Evolutionary conservation across 345 rosid genomes (phyloP), one percentile per base, ranked within the genome.

Genomic region (Boechera retrofracta): DNA sequence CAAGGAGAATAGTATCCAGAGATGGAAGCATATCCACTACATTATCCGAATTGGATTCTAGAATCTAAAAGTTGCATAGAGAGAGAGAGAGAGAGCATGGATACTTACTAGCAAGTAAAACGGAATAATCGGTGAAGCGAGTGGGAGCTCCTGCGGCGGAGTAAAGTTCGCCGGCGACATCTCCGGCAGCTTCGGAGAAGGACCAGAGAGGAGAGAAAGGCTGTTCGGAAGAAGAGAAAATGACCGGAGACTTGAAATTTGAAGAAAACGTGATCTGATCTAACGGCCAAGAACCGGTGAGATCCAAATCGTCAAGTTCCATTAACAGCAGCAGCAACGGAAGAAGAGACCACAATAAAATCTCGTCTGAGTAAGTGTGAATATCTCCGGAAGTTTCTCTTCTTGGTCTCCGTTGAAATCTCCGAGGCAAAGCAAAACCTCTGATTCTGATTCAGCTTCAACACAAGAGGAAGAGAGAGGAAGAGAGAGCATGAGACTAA

Each of bases 151-250:
- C 76, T 3, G 73, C 61, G 57, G 79, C 53, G 61, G 85, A 73
- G 79, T 52, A 52, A 54, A 71, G 74, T 32, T 81, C 84, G 38
- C 79, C 88, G 35, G 42, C 82, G 32, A 3, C 58, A 76, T 76
- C 74, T 49, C 31, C 71, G 72, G 59, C 48, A 36, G 72, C 7
- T 66, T 87, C 97, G 54, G 96, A 84, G 85, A 94, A 94, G 31
- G 92, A 89, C 95, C 97, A 92, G 32, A 94, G 93, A 81, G 98
- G 97, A 52, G 98, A 92, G 79, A 83, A 81, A 59, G 97, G 96
- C 62, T 78, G 93, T 32, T 90, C 97, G 26, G 91, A 68, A 39
- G 91, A 74, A 8, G 97, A 82, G 52, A 26, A 71, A 56, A 82
- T 12, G 73, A 86, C 35, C 0, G 97, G 92, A 54, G 97, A 91